Conservation (phyloP, 2,329 filamentous ascomycete species). For the Colletotrichum sp. region DNA sequence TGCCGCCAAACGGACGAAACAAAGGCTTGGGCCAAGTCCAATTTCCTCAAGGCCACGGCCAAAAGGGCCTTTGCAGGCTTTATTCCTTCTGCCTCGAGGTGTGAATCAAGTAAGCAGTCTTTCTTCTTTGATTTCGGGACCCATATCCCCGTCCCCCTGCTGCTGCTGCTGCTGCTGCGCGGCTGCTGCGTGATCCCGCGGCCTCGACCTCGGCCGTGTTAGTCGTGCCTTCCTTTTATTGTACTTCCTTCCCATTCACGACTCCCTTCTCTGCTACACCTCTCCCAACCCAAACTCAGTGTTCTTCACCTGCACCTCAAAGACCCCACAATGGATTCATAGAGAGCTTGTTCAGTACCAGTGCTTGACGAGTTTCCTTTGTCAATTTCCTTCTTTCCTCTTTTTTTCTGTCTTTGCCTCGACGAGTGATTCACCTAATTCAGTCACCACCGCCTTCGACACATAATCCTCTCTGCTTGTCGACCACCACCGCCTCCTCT, state of each 20-base stretch:
- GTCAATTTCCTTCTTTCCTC: constrained; percentile 9
- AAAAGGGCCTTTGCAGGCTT: not conserved
- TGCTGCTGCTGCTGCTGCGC: not conserved
- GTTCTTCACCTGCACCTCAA: constrained; percentile 1
- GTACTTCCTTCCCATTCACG: not conserved
- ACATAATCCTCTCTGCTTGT: not conserved
- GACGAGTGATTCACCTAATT: constrained; percentile 16
- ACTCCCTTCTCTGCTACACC: not conserved
- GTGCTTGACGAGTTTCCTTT: constrained; percentile 23
- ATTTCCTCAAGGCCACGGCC: constrained; percentile 20
- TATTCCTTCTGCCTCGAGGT: not conserved
- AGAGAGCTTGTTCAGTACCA: constrained; percentile 17
- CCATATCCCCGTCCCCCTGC: not conserved
- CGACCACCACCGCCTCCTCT: not conserved
- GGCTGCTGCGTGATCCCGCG: not conserved
- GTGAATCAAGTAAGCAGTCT: constrained; percentile 21
- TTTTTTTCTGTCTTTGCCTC: not conserved
- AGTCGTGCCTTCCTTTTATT: constrained; percentile 21
- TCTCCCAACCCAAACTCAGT: not conserved
- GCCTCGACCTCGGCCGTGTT: not conserved
- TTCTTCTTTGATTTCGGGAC: not conserved
- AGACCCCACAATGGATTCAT: constrained; percentile 20
- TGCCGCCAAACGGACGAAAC: constrained; percentile 15
- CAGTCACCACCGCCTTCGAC: not conserved
- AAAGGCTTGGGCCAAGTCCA: constrained; percentile 3